Evolutionary conservation across 352 stramenopile genomes (phyloP).

Genomic region (Bremia lactucae): DNA sequence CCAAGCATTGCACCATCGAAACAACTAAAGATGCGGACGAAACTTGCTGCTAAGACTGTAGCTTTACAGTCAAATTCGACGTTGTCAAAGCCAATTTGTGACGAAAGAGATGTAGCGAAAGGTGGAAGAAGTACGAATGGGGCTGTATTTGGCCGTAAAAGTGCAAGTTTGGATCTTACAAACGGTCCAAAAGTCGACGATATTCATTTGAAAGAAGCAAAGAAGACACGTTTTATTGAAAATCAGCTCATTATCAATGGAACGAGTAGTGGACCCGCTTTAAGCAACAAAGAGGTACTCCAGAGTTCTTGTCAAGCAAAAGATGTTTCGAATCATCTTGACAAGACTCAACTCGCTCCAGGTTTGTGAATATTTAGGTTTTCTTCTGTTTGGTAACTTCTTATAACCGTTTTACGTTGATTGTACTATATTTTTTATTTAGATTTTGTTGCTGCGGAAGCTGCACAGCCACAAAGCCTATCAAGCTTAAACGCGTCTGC

Average conservation of each 20-base stretch:
- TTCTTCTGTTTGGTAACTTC: too few relatives aligned
- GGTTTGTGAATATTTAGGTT: slow-evolving; percentile 7
- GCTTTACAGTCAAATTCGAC: not conserved
- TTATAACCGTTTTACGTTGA: not conserved
- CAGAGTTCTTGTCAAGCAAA: slow-evolving; percentile 5
- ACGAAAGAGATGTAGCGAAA: too few relatives aligned
- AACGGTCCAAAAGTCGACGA: too few relatives aligned
- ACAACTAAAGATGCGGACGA: slow-evolving; percentile 5
- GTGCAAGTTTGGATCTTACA: too few relatives aligned
- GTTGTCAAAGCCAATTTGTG: too few relatives aligned
- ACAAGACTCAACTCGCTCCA: slow-evolving; percentile 2
- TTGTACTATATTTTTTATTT: slow-evolving; percentile 1
- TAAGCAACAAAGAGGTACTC: slow-evolving; percentile 1
- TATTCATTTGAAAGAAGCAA: too few relatives aligned
- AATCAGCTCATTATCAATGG: slow-evolving; percentile 1
- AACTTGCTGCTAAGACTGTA: slow-evolving; percentile 12
- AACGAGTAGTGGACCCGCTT: not conserved
- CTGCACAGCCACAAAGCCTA: slow-evolving; percentile 1
- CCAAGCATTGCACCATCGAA: slow-evolving; percentile 8
- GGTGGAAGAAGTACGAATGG: not conserved
- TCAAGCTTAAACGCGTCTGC: not conserved
- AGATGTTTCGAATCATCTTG: not conserved
- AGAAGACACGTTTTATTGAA: too few relatives aligned
- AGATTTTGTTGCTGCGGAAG: not conserved
- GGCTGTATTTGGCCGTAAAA: too few relatives aligned